phyloP scores from a whole-genome alignment of 768 basidiomycete species.

The Rhizopogon vinicolor region DNA sequence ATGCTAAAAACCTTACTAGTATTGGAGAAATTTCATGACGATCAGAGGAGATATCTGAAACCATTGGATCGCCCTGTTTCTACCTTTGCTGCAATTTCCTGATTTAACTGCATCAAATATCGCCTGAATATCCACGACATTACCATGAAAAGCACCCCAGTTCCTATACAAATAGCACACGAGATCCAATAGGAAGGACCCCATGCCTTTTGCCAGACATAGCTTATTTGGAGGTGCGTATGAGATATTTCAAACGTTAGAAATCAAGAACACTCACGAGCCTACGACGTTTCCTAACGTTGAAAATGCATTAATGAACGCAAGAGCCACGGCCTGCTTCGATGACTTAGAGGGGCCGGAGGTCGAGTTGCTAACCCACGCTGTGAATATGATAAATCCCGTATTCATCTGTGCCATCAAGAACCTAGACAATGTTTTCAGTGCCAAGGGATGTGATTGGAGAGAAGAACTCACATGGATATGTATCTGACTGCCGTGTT shows the following conservation, averaged over 20 bases:
- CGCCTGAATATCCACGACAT: constrained; percentile 46
- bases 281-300: constrained; percentile 76
- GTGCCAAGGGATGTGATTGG: neutral
- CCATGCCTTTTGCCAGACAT: constrained; percentile 66
- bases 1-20: constrained; percentile 23
- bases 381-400: constrained; percentile 61
- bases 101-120: constrained; percentile 40
- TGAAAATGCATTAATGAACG: constrained; percentile 75
- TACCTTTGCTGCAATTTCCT: constrained; percentile 28
- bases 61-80: constrained; percentile 30
- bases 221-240: constrained; percentile 28
- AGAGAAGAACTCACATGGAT: constrained; percentile 40
- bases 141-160: constrained; percentile 44
- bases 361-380: constrained; percentile 54
- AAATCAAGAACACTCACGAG: constrained; percentile 45
- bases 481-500: constrained; percentile 59
- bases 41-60: constrained; percentile 44
- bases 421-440: constrained; percentile 41
- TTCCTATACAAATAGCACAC: constrained; percentile 68
- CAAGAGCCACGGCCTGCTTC: constrained; percentile 88
- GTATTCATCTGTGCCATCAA: constrained; percentile 73
- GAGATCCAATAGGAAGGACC: constrained; percentile 67
- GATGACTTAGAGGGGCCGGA: constrained; percentile 60
- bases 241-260: constrained; percentile 2
- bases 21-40: neutral